phyloP scores from a whole-genome alignment of 495 filamentous ascomycete genomes.

The Xylaria flabelliformis region DNA sequence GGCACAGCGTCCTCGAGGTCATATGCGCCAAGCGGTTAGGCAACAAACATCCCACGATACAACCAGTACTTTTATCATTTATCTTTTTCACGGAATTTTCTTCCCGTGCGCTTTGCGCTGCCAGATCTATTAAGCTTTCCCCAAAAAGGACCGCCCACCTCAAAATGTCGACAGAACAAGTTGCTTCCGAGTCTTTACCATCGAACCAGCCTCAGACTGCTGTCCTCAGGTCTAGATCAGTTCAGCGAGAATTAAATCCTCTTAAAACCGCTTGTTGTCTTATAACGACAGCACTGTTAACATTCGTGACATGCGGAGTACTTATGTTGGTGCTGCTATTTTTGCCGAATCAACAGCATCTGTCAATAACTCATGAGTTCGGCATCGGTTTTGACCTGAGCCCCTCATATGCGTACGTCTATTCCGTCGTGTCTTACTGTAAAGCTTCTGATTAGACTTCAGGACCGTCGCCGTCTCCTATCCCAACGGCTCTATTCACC shows the following conservation, averaged over 20 bases:
- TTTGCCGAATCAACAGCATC: conserved; percentile 2
- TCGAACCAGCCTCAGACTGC: neutral
- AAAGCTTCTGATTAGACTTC: neutral
- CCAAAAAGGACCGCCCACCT: neutral
- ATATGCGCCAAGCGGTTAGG: neutral
- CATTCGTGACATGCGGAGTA: neutral
- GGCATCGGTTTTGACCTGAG: conserved; percentile 29
- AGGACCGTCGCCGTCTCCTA: conserved; percentile 27
- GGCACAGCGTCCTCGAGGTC: neutral
- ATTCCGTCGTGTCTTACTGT: too few species aligned
- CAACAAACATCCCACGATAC: neutral
- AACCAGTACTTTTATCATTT: neutral
- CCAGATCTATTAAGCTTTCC: neutral
- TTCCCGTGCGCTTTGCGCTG: too few species aligned
- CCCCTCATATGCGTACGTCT: conserved; percentile 30
- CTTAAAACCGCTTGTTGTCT: neutral
- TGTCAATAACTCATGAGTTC: conserved; percentile 26
- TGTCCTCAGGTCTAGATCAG: neutral
- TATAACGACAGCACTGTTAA: neutral
- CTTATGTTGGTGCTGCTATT: neutral
- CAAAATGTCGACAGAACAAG: neutral
- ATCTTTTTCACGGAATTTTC: neutral
- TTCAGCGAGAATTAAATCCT: neutral
- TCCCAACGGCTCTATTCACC: conserved; percentile 20
- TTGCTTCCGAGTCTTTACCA: neutral